phyloP scores from a whole-genome alignment of 768 basidiomycete species.

The Hypsizygus marmoreus region DNA sequence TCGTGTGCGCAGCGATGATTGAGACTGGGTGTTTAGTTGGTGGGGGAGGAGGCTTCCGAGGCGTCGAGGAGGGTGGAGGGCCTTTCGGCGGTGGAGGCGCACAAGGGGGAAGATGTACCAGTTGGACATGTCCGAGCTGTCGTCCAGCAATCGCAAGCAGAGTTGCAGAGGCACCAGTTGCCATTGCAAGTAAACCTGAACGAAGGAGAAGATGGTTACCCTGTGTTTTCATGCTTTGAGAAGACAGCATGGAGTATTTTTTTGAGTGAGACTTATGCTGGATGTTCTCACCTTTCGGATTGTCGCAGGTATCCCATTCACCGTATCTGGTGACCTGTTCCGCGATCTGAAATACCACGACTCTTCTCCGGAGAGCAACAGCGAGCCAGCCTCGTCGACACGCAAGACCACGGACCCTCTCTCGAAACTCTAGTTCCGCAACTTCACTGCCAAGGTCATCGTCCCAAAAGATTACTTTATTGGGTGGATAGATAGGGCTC shows the following conservation, averaged over 20 bases:
- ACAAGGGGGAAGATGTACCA: conserved; percentile 85
- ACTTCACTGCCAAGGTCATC: conserved; percentile 75
- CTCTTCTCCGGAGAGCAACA: conserved; percentile 76
- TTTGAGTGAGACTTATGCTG: conserved; percentile 3
- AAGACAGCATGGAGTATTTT: background rate
- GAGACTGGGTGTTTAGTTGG: conserved; percentile 68
- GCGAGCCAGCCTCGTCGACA: conserved; percentile 85
- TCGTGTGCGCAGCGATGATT: conserved; percentile 83
- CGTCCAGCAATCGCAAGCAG: conserved; percentile 84
- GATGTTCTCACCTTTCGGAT: conserved; percentile 64
- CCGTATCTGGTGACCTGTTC: conserved; percentile 61
- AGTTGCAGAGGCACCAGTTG: conserved; percentile 76
- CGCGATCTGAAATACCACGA: conserved; percentile 75
- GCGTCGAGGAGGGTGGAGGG: conserved; percentile 54
- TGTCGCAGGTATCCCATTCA: conserved; percentile 89
- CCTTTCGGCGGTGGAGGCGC: conserved; percentile 55
- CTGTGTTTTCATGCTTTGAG: background rate
- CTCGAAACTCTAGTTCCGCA: conserved; percentile 88
- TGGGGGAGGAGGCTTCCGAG: conserved; percentile 57
- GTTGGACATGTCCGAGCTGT: conserved; percentile 86
- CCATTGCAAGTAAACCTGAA: conserved; percentile 75
- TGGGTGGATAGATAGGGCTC: conserved; percentile 87
- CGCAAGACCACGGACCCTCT: conserved; percentile 76
- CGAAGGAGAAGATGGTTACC: conserved; percentile 3
- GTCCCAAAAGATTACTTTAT: conserved; percentile 92